Conservation (phyloP, 768 basidiomycete genomes). For the Butyriboletus loyo region DNA sequence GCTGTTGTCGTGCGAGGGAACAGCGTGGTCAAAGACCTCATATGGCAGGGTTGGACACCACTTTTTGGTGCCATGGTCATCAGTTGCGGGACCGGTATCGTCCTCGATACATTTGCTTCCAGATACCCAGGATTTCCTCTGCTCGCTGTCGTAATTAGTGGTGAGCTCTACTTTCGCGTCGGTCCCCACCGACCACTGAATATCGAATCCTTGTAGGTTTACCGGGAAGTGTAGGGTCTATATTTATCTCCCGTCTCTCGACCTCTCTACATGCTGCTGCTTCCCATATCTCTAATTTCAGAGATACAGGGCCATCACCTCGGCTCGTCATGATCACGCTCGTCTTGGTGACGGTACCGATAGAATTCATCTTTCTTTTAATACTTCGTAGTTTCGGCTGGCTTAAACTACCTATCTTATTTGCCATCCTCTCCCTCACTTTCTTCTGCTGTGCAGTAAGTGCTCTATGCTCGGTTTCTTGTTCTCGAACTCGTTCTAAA, state of each 20-base stretch:
- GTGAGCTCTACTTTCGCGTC: constrained; percentile 37
- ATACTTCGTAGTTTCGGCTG: constrained; percentile 70
- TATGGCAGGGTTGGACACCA: constrained; percentile 86
- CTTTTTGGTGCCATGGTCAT: constrained; percentile 89
- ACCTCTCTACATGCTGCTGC: constrained; percentile 70
- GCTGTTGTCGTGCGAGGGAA: constrained; percentile 62
- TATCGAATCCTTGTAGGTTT: constrained; percentile 47
- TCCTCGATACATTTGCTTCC: constrained; percentile 86
- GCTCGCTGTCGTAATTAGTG: constrained; percentile 84
- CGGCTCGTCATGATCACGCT: constrained; percentile 66
- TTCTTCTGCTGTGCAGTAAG: constrained; percentile 80
- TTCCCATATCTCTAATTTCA: constrained; percentile 4
- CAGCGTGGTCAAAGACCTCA: constrained; percentile 62
- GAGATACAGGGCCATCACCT: constrained; percentile 34
- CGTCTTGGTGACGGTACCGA: constrained; percentile 71
- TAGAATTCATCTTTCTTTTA: constrained; percentile 71
- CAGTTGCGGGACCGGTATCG: constrained; percentile 84
- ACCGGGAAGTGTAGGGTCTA: constrained; percentile 86
- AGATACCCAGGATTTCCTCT: constrained; percentile 86
- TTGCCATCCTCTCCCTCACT: constrained; percentile 60
- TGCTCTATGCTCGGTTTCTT: constrained; percentile 14
- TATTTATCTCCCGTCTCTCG: constrained; percentile 87
- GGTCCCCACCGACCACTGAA: not conserved
- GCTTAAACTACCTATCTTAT: constrained; percentile 67
- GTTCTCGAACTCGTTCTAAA: not conserved